phyloP scores from a whole-genome alignment of 441 rosid species.

The Populus trichocarpa region DNA sequence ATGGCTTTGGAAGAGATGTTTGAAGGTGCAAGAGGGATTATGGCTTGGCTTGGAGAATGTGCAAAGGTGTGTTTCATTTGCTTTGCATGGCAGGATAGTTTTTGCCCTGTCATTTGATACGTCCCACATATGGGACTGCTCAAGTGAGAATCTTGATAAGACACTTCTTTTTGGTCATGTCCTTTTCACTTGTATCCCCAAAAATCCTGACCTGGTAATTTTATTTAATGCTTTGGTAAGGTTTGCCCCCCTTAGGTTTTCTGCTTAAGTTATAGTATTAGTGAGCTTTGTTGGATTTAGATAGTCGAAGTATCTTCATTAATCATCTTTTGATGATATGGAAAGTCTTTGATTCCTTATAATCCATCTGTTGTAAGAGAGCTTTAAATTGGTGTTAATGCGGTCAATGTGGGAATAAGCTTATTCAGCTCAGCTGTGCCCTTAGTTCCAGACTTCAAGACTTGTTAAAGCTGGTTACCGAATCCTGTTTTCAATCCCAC shows the following conservation, averaged over 20 bases:
- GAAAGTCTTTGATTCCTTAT: not conserved
- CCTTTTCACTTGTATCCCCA: not conserved
- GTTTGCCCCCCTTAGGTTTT: not conserved
- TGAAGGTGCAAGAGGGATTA: slow-evolving; percentile 91
- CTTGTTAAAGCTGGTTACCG: not conserved
- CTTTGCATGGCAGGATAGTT: not conserved
- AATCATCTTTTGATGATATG: not conserved
- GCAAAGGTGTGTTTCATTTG: slow-evolving; percentile 65
- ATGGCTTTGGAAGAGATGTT: slow-evolving; percentile 95
- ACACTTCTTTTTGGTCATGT: not conserved
- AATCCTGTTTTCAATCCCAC: not conserved
- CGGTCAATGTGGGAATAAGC: not conserved
- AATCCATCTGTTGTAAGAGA: not conserved
- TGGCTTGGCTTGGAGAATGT: slow-evolving; percentile 96
- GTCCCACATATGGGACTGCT: not conserved
- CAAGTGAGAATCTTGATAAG: not conserved
- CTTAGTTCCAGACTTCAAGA: not conserved
- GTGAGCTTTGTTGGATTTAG: not conserved
- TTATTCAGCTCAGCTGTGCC: not conserved
- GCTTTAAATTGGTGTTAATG: not conserved
- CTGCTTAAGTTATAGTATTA: not conserved
- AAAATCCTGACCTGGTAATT: not conserved
- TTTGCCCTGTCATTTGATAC: not conserved
- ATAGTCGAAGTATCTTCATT: not conserved
- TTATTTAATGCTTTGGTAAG: not conserved